phyloP scores from a whole-genome alignment of 2,329 filamentous ascomycete species.

The Dothideomycetidae sp. region DNA sequence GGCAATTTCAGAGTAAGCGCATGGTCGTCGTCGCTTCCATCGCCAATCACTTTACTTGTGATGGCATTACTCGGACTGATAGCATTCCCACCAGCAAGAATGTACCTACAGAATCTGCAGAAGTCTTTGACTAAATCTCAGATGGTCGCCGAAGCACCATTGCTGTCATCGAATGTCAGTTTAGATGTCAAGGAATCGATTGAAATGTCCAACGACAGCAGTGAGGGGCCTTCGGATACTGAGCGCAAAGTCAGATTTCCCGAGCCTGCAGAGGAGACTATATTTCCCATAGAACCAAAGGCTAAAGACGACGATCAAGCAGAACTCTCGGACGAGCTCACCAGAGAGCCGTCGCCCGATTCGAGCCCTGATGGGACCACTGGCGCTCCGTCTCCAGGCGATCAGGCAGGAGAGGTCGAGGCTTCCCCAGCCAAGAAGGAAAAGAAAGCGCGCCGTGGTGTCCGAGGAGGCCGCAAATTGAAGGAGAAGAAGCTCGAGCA shows the following conservation, averaged over 20 bases:
- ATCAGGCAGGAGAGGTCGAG: background rate
- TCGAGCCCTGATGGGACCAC: conserved; percentile 6
- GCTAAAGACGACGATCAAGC: conserved; percentile 10
- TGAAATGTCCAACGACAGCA: background rate
- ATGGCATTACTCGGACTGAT: conserved; percentile 5
- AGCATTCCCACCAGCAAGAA: conserved; percentile 6
- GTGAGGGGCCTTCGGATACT: background rate
- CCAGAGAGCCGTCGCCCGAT: conserved; percentile 5
- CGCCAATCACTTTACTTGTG: conserved; percentile 5
- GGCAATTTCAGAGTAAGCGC: background rate
- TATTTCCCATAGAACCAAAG: conserved; percentile 17
- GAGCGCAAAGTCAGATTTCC: conserved; percentile 12
- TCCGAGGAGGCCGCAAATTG: conserved; percentile 21
- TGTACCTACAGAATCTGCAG: conserved; percentile 5
- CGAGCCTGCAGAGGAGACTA: conserved; percentile 23
- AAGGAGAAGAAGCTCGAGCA: conserved; percentile 19
- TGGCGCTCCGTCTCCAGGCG: background rate
- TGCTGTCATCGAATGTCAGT: background rate
- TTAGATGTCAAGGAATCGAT: conserved; percentile 6
- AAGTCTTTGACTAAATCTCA: conserved; percentile 2
- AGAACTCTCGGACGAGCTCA: conserved; percentile 1
- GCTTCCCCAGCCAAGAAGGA: conserved; percentile 20
- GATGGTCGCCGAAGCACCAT: background rate
- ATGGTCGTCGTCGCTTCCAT: conserved; percentile 6
- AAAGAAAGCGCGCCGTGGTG: conserved; percentile 37